Percentiles rank a stretch among this genome's conserved stretches.
Evolutionary conservation across 495 filamentous ascomycete species (phyloP).

Genomic region (Aspergillus asperescens): DNA sequence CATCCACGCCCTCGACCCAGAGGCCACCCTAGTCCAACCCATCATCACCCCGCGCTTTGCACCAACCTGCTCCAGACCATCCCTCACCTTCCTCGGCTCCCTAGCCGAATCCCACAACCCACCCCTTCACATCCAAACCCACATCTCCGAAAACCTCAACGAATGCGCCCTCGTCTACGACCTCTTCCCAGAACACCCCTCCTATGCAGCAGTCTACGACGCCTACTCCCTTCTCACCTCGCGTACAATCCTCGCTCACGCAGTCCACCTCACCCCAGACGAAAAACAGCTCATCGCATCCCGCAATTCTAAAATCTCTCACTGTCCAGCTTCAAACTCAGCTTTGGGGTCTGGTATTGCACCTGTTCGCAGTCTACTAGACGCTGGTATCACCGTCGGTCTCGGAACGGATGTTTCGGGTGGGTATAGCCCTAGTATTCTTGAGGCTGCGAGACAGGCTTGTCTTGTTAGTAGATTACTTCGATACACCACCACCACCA

Average conservation of each 20-base stretch:
- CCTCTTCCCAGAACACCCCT: conserved; percentile 59
- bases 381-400: conserved; percentile 70
- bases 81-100: conserved; percentile 57
- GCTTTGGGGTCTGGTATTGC: conserved; percentile 70
- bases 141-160: conserved; percentile 77
- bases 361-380: conserved; percentile 64
- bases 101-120: conserved; percentile 53
- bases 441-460: conserved; percentile 76
- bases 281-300: conserved; percentile 60
- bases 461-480: conserved; percentile 62
- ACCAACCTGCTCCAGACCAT: conserved; percentile 59
- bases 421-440: conserved; percentile 71
- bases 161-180: conserved; percentile 65
- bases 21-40: conserved; percentile 56
- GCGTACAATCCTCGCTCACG: conserved; percentile 82
- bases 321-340: conserved; percentile 84
- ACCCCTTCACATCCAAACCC: conserved; percentile 74
- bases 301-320: conserved; percentile 61
- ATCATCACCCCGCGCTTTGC: conserved; percentile 92
- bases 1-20: conserved; percentile 61
- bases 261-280: conserved; percentile 60
- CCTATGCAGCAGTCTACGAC: conserved; percentile 81
- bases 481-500: conserved; percentile 10
- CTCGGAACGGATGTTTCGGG: conserved; percentile 88
- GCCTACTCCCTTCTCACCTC: conserved; percentile 57